Evolutionary conservation across 2,329 filamentous ascomycete species (phyloP).

Genomic region (Albifimbria verrucaria): DNA sequence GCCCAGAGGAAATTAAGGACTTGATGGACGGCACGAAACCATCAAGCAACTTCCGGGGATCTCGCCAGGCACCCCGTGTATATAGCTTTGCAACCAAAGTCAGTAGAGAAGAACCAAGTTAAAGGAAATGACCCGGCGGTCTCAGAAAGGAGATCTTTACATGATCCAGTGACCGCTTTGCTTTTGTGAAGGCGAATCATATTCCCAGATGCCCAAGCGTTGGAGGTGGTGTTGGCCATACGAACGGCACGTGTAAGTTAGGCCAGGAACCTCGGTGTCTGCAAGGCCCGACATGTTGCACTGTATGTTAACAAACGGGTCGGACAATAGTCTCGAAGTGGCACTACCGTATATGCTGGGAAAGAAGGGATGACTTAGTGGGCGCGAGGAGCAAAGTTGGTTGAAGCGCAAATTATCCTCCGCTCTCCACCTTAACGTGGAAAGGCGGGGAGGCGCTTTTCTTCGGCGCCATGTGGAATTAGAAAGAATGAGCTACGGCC

Average conservation of each 20-base stretch:
- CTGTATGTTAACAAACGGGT: too few species aligned
- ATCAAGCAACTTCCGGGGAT: slow-evolving; percentile 46
- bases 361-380: too few species aligned
- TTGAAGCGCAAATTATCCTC: background rate
- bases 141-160: slow-evolving; percentile 16
- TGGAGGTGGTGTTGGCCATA: slow-evolving; percentile 40
- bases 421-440: background rate
- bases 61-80: slow-evolving; percentile 65
- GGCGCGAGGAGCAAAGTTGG: background rate
- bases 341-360: too few species aligned
- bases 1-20: slow-evolving; percentile 22
- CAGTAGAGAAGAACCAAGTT: slow-evolving; percentile 8
- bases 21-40: slow-evolving; percentile 44
- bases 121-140: background rate
- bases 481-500: too few species aligned
- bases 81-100: slow-evolving; percentile 35
- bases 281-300: background rate
- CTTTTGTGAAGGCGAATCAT: slow-evolving; percentile 12
- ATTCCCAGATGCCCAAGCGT: slow-evolving; percentile 43
- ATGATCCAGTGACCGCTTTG: slow-evolving; percentile 31
- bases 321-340: too few species aligned
- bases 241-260: slow-evolving; percentile 30
- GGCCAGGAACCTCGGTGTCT: slow-evolving; percentile 11
- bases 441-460: too few species aligned
- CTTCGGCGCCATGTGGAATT: too few species aligned